Base-by-base conservation (phyloP, 139 green algal species). In the Micractinium conductrix region DNA sequence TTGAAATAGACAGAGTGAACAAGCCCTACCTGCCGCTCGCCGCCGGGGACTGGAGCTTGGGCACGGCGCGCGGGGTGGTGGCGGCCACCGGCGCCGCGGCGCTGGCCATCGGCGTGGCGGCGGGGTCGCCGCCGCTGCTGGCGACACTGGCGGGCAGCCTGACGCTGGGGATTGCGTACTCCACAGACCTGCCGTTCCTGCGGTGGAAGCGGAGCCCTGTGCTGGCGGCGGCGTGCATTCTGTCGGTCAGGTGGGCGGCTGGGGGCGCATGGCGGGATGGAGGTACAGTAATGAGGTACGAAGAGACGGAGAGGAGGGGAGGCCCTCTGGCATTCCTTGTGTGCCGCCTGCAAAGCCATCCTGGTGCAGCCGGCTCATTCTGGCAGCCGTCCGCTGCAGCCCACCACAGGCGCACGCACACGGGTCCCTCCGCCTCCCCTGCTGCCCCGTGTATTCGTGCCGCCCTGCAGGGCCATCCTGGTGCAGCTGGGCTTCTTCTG, bases 21-120 rank as follows among this genome's bases (percentile, higher is more conserved):
- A 99, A 99, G 91, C 97, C 97, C 1, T 98, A 99, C 84, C 88
- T 99, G 14, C 97, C 97, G 0, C 87, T 99, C 33, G 96, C 97
- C 10, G 93, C 91, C 44, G 97, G 96, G 3, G 95, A 98, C 9
- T 95, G 97, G 65, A 92, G 68, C 12, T 84, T 96, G 65, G 76
- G 55, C 17, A 87, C 92, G 4, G 89, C 85, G 37, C 63, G 75
- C 12, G 85, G 75, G 14, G 74, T 88, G 9, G 82, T 84, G 28
- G 53, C 30, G 22, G 55, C 37, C 45, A 79, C 86, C 8, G 88
- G 80, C 33, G 58, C 74, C 6, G 75, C 48, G 4, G 84, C 86
- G 30, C 76, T 91, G 33, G 76, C 78, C 48, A 84, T 95, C 1
- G 93, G 89, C 38, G 8, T 81, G 37, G 67, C 79, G 24, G 55